Base-by-base conservation (phyloP, 23 red algal genomes). In the Gracilaria gracilis region DNA sequence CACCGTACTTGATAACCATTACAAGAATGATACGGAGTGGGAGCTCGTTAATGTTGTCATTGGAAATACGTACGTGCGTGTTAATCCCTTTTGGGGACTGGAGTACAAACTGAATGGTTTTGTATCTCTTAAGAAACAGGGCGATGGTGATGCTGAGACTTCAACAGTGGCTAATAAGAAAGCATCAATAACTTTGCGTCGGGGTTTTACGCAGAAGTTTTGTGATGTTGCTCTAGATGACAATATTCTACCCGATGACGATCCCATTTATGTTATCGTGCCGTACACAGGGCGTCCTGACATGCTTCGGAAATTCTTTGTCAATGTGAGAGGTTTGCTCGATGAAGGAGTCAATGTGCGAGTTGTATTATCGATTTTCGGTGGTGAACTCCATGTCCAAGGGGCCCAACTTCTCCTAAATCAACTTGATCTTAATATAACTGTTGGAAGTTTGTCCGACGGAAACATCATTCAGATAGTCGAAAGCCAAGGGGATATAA, bases 131-230 rank as follows among this genome's bases (percentile, higher is more conserved):
- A 55, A 19, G 23, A 86, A n/a, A 25, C 36, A 32, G 31, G n/a
- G 31, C 61, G 64, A 54, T 42, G 46, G 12, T 32, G 61, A 54
- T 42, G 46, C 25, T 32, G 61, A 54, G 28, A 27, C 61, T 39
- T 25, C 61, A 9, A n/a, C 7, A 28, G 12, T 39, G 29, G 9
- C 37, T 23, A 72, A 86, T 35, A 86, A 86, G 29, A 69, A 21
- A 37, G 82, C 64, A 44, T 54, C 82, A 38, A 54, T 86, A 5
- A 86, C 82, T 11, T n/a, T 86, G 24, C 59, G 82, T 32, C 32
- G 82, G 50, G 82, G 82, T 44, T 86, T 86, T 28, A 86, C 82
- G n/a, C 82, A 86, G 39, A 86, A 86, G 59, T 86, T 69, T 55
- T 86, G 82, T 48, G 82, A 86, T 29, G 82, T 86, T 73, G 61